Percentiles rank a stretch among this genome's conserved stretches.
phyloP scores from a whole-genome alignment of 2,329 filamentous ascomycete genomes.

The Neophaeococcomyces mojaviensis region DNA sequence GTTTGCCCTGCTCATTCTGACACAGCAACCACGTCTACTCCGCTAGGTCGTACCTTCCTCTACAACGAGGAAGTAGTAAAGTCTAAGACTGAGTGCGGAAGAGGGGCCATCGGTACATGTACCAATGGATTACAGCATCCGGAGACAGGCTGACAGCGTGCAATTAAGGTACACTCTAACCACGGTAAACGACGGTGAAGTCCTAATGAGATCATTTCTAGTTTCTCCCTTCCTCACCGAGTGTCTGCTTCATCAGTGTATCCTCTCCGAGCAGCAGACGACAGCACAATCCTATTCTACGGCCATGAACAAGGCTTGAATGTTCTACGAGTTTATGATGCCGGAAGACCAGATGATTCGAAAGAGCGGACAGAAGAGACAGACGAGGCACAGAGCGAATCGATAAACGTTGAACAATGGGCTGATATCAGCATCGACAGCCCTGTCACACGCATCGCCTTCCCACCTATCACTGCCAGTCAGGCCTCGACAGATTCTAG shows the following conservation, averaged over 20 bases:
- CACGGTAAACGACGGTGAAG: constrained; percentile 3
- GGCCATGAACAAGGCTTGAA: constrained; percentile 52
- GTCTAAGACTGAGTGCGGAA: background rate
- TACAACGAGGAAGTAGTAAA: background rate
- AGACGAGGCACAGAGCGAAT: constrained; percentile 18
- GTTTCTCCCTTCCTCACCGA: constrained; percentile 54
- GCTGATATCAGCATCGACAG: constrained; percentile 49
- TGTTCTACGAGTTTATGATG: constrained; percentile 26
- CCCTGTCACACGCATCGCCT: constrained; percentile 46
- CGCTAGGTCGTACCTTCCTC: background rate
- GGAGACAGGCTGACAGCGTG: constrained; percentile 32
- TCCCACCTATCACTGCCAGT: constrained; percentile 33
- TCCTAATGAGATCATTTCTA: constrained; percentile 24
- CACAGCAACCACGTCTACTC: too few species aligned
- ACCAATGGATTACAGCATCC: constrained; percentile 31
- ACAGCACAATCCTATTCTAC: constrained; percentile 55
- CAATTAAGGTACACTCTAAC: constrained; percentile 33
- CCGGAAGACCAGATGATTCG: too few species aligned
- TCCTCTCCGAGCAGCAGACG: constrained; percentile 51
- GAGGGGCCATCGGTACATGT: background rate
- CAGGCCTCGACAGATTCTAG: background rate
- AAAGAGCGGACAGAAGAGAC: too few species aligned
- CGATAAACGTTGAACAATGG: constrained; percentile 40
- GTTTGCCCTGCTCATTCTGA: too few species aligned
- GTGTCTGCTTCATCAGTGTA: constrained; percentile 51